Conservation (phyloP, 2,329 filamentous ascomycete genomes). For the Sporothrix phasma region DNA sequence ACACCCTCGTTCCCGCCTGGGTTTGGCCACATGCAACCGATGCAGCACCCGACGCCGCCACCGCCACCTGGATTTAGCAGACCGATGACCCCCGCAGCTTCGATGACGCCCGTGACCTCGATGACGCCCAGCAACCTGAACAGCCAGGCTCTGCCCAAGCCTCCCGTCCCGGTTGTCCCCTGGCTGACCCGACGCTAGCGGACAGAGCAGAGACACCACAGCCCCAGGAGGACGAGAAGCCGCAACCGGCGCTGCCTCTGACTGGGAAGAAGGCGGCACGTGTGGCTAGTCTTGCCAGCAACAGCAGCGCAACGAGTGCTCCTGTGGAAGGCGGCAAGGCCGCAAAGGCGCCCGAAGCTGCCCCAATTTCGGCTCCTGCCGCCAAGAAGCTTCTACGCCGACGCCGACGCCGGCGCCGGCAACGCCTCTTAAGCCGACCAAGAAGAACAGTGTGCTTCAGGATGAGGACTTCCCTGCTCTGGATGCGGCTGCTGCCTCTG, state of each 20-base stretch:
- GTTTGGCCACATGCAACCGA: slow-evolving; percentile 24
- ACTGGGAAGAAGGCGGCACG: neutral
- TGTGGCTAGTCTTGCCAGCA: neutral
- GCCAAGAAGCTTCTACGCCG: neutral
- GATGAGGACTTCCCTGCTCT: slow-evolving; percentile 56
- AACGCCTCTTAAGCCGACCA: slow-evolving; percentile 28
- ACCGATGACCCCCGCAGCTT: slow-evolving; percentile 10
- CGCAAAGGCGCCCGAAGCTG: neutral
- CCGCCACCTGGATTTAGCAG: slow-evolving; percentile 25
- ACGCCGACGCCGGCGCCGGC: neutral
- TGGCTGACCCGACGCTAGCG: neutral
- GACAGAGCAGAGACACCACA: neutral
- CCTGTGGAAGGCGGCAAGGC: neutral
- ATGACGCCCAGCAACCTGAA: neutral
- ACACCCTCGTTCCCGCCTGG: slow-evolving; percentile 34
- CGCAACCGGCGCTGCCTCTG: neutral
- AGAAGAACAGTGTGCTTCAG: slow-evolving; percentile 34
- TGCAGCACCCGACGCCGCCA: slow-evolving; percentile 11
- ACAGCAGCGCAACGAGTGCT: neutral
- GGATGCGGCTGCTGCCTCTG: slow-evolving; percentile 31
- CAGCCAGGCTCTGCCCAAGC: neutral
- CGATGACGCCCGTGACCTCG: neutral
- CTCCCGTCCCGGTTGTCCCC: neutral
- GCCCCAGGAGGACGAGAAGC: neutral
- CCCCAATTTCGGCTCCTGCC: neutral